phyloP scores from a whole-genome alignment of 2,329 filamentous ascomycete species.

The Ceratocystis diversiconidia region DNA sequence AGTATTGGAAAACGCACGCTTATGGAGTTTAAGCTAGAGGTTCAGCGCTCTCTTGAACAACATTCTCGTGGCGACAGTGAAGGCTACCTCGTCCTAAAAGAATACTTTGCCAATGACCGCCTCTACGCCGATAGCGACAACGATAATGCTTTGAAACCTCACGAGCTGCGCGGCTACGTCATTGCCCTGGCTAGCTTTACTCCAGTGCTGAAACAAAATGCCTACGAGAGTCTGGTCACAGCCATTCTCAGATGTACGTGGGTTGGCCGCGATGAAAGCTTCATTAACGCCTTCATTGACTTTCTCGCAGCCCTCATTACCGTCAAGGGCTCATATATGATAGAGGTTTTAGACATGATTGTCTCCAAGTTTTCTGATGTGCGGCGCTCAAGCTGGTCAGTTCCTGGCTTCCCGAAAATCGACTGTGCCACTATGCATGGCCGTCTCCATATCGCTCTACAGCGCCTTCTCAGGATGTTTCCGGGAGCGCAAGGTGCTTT shows the following conservation, averaged over 20 bases:
- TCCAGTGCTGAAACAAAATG: slow-evolving; percentile 43
- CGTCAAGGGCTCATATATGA: slow-evolving; percentile 66
- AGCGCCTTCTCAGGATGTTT: slow-evolving; percentile 64
- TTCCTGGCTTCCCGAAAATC: slow-evolving; percentile 43
- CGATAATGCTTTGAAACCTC: slow-evolving; percentile 33
- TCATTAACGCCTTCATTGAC: slow-evolving; percentile 52
- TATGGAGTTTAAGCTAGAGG: slow-evolving; percentile 41
- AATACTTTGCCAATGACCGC: slow-evolving; percentile 39
- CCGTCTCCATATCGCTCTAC: slow-evolving; percentile 61
- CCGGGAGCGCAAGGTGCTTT: slow-evolving; percentile 63
- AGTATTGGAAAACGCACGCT: slow-evolving; percentile 39
- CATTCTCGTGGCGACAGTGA: slow-evolving; percentile 44
- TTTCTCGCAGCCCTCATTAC: slow-evolving; percentile 62
- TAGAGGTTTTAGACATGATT: slow-evolving; percentile 62
- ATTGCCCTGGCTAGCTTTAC: slow-evolving; percentile 48
- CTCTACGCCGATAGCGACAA: slow-evolving; percentile 31
- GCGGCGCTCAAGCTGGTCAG: slow-evolving; percentile 32
- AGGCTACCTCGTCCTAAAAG: slow-evolving; percentile 47
- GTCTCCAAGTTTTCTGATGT: slow-evolving; percentile 58
- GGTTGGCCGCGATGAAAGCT: slow-evolving; percentile 50
- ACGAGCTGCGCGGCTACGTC: slow-evolving; percentile 46
- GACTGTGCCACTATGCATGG: slow-evolving; percentile 50
- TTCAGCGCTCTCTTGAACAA: slow-evolving; percentile 41
- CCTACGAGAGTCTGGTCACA: slow-evolving; percentile 44
- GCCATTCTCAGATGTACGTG: slow-evolving; percentile 47